phyloP scores from a whole-genome alignment of 768 basidiomycete genomes.

The Boletus pseudo-olivaceus region DNA sequence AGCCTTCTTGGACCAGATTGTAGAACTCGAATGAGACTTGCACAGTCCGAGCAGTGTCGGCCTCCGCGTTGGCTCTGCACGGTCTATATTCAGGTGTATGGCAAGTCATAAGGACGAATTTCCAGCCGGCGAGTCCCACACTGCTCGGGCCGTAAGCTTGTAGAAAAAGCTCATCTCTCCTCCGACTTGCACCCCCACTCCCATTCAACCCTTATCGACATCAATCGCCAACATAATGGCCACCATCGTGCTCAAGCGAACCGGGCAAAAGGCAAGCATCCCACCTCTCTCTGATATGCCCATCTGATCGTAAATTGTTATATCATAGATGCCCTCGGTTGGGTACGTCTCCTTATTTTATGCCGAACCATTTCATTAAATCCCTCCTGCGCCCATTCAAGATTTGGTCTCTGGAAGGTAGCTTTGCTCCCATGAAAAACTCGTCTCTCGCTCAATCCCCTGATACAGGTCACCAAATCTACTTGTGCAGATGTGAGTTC shows the following conservation, averaged over 20 bases:
- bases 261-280: constrained; percentile 50
- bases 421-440: constrained; percentile 5
- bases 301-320: background rate
- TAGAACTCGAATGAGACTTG: background rate
- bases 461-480: constrained; percentile 50
- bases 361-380: background rate
- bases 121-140: background rate
- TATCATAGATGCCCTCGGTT: constrained; percentile 63
- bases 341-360: constrained; percentile 40
- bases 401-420: constrained; percentile 74
- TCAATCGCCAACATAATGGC: constrained; percentile 39
- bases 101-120: constrained; percentile 4
- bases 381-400: constrained; percentile 22
- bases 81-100: constrained; percentile 25
- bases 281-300: background rate
- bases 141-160: constrained; percentile 10
- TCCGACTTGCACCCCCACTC: constrained; percentile 4
- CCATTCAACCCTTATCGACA: constrained; percentile 10
- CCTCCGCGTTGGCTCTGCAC: background rate
- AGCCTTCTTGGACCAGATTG: background rate
- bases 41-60: background rate
- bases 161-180: constrained; percentile 7
- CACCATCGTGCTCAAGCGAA: constrained; percentile 52
- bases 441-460: background rate
- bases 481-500: constrained; percentile 56